phyloP scores from a whole-genome alignment of 2,329 filamentous ascomycete genomes.

The Aurifilum marmelostoma region DNA sequence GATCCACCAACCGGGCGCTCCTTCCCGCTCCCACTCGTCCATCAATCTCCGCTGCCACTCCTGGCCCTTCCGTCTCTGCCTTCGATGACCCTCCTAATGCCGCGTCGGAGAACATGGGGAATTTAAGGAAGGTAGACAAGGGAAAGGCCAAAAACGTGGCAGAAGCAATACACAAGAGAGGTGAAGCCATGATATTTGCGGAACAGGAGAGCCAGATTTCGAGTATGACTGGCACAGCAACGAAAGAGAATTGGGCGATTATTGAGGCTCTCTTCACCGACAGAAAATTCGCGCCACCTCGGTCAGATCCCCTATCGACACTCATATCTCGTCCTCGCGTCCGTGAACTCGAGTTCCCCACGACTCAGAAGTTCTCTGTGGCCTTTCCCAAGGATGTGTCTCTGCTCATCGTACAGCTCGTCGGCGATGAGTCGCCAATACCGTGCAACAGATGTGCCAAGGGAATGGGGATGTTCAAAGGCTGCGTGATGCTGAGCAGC shows the following conservation, averaged over 20 bases:
- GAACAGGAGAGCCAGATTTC: background rate
- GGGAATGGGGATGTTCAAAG: slow-evolving; percentile 9
- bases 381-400: slow-evolving; percentile 8
- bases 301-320: background rate
- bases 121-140: background rate
- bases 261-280: slow-evolving; percentile 1
- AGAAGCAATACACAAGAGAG: background rate
- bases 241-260: slow-evolving; percentile 10
- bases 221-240: background rate
- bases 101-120: background rate
- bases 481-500: slow-evolving; percentile 8
- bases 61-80: background rate
- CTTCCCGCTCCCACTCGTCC: background rate
- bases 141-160: too few relatives aligned
- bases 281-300: background rate
- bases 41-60: too few relatives aligned
- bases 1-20: background rate
- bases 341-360: background rate
- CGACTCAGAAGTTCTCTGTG: background rate
- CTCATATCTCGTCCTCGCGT: slow-evolving; percentile 7
- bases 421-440: slow-evolving; percentile 4
- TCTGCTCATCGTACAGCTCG: slow-evolving; percentile 19
- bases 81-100: background rate
- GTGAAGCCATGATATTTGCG: background rate
- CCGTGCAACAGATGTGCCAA: slow-evolving; percentile 2